Conservation (phyloP, 2,329 filamentous ascomycete species). For the Cyclaneusma minus region DNA sequence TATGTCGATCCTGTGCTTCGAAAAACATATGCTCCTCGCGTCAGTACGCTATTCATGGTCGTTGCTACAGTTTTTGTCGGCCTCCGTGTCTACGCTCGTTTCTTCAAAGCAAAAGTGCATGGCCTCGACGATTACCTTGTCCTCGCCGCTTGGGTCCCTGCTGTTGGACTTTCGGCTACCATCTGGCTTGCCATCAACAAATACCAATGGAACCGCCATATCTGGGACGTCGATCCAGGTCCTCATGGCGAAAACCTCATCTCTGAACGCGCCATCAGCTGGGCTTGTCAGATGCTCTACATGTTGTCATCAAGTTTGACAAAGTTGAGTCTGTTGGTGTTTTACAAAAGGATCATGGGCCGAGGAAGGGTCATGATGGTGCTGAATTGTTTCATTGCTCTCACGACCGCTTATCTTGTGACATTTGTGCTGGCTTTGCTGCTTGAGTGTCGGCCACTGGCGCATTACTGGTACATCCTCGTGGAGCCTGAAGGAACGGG, state of each 20-base stretch:
- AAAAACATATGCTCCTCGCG: no score
- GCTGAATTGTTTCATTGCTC: background rate
- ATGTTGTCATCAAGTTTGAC: background rate
- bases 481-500: background rate
- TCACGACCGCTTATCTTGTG: background rate
- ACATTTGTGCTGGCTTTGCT: background rate
- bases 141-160: no score
- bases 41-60: no score
- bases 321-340: slow-evolving; percentile 1
- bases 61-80: no score
- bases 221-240: slow-evolving; percentile 2
- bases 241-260: background rate
- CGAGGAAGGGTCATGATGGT: background rate
- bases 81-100: no score
- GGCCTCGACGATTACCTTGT: no score
- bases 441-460: background rate
- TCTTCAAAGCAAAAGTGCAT: no score
- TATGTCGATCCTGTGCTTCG: no score
- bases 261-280: background rate
- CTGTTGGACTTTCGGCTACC: no score
- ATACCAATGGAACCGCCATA: slow-evolving; percentile 1
- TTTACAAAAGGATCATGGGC: background rate
- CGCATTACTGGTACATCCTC: slow-evolving; percentile 1
- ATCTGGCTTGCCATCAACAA: no score
- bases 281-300: slow-evolving; percentile 1